Base-by-base conservation (phyloP, 2,329 filamentous ascomycete genomes). In the Septoria petroselini region DNA sequence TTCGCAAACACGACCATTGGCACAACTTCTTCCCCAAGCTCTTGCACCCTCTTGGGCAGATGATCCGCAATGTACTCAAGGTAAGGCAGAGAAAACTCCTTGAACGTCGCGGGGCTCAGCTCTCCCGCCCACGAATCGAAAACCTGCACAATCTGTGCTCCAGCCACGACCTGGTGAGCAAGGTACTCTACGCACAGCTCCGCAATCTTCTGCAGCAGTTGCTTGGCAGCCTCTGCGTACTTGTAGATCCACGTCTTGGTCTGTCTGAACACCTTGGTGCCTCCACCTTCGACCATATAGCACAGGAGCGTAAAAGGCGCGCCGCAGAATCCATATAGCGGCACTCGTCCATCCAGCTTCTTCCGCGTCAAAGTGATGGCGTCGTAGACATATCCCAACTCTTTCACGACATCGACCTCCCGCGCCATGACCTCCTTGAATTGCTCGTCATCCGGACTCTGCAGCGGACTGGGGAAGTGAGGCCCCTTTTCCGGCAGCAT, bases 1-100 rank as follows among this genome's bases (percentile, higher is more conserved):
- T 98, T 98, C 29, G 93, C 90, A 70, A 98, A 98, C 18, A 97
- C 90, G 4, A 91, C 94, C 91, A 97, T 96, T 2, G 93, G 93
- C 2, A 98, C 91, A 8, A 75, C 77, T 50, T 91, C 86, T 44
- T 91, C 72, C 0, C 84, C 83, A 65, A 94, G 77, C 66, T 88
- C 85, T 60, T 80, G 75, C 50, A 97, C 73, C 53, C 82, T 83
- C 61, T 75, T 77, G 1, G 91, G 91, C 3, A 98, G 78, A 59
- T 91, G 80, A 59, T 85, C 76, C 8, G 90, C 83, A 60, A 98
- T 97, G 67, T 91, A 83, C 35, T 80, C 80, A 45, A 98, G 78
- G 66, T 91, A 95, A 1, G 93, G 93, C 59, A 93, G 80, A 2
- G 88, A 85, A 69, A 97, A 94, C 48, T 84, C 76, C 65, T 84